Evolutionary conservation across 495 filamentous ascomycete species (phyloP), one percentile per base, ranked within the genome.

Genomic region (Choiromyces venosus): DNA sequence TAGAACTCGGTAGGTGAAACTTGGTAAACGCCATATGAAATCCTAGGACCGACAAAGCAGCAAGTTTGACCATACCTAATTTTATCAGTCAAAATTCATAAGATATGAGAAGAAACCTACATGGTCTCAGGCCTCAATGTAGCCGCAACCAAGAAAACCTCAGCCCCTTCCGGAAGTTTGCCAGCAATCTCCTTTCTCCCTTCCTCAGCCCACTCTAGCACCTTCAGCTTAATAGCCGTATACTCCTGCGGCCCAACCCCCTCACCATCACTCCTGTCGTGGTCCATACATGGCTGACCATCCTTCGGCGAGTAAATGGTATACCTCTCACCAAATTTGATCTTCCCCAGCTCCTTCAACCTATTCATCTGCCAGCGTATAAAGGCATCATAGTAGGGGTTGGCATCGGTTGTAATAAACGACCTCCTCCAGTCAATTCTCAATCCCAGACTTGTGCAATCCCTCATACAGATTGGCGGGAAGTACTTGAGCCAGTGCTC

Each of bases 331-430:
- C 93, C 94, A 82, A 94, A 99, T 85, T 91, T 89, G 78, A 99
- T 96, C 86, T 97, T 99, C 68, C 91, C 87, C 66, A 97, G 86
- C 82, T 96, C 91, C 82, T 90, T 90, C 25, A 99, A 87, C 71
- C 91, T 91, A 82, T 92, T 93, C 93, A 97, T 99, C 84, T 99
- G 94, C 94, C 94, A 99, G 77, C 92, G 86, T 37, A 99, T 91
- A 79, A 99, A 99, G 25, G 93, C 88, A 82, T 99, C 94, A 82
- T 94, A 99, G 84, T 96, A 97, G 4, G 93, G 93, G 84, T 99
- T 99, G 2, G 93, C 94, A 80, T 99, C 94, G 14, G 94, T 99
- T 10, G 94, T 99, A 37, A 97, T 91, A 75, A 99, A 92, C 69
- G 91, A 89, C 78, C 94, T 84, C 78, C 95, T 87, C 95, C 94